These are phyloP conservation scores for Neoascochyta sp. DNA, from an alignment of 2,329 filamentous ascomycete genomes.

Conservation along the genomic window DNA sequence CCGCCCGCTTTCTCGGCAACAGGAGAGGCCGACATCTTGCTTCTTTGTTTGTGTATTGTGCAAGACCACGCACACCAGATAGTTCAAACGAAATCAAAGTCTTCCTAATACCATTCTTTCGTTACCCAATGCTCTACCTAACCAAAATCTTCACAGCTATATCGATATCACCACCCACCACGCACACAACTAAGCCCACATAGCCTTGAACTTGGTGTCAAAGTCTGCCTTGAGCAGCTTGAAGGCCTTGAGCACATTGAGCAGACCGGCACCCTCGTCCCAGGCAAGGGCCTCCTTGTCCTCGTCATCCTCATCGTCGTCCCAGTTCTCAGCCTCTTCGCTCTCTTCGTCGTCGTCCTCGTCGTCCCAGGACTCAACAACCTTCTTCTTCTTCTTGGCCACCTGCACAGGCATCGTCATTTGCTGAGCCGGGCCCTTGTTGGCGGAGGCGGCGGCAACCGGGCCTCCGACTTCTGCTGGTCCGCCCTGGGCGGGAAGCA, in stretches of 20 bases:
- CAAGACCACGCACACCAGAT: too few relatives aligned
- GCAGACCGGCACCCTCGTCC: slow-evolving; percentile 48
- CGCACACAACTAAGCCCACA: slow-evolving; percentile 52
- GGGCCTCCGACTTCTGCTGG: slow-evolving; percentile 13
- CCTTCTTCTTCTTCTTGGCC: slow-evolving; percentile 40
- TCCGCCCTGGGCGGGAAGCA: slow-evolving; percentile 27
- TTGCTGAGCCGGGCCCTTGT: slow-evolving; percentile 20
- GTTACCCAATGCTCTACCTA: too few relatives aligned
- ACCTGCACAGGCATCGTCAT: slow-evolving; percentile 26
- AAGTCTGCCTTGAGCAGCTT: slow-evolving; percentile 57
- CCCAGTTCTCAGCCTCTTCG: slow-evolving; percentile 34
- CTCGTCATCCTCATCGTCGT: slow-evolving; percentile 21
- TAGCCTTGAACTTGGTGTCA: slow-evolving; percentile 60
- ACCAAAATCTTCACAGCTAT: too few relatives aligned
- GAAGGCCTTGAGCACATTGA: slow-evolving; percentile 59
- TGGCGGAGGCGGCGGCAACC: slow-evolving; percentile 22
- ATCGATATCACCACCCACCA: background rate
- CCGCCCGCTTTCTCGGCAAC: too few relatives aligned
- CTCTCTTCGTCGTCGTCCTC: slow-evolving; percentile 37
- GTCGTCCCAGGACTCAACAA: slow-evolving; percentile 42
- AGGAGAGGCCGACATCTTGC: too few relatives aligned
- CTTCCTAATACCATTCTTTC: too few relatives aligned
- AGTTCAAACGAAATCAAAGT: too few relatives aligned
- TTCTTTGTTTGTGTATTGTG: too few relatives aligned
- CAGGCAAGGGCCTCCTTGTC: slow-evolving; percentile 35